Percentiles rank a stretch among this genome's conserved stretches.
These are phyloP conservation scores for Pythium diclinum DNA, from an alignment of 352 stramenopile species.

Conservation along the genomic window DNA sequence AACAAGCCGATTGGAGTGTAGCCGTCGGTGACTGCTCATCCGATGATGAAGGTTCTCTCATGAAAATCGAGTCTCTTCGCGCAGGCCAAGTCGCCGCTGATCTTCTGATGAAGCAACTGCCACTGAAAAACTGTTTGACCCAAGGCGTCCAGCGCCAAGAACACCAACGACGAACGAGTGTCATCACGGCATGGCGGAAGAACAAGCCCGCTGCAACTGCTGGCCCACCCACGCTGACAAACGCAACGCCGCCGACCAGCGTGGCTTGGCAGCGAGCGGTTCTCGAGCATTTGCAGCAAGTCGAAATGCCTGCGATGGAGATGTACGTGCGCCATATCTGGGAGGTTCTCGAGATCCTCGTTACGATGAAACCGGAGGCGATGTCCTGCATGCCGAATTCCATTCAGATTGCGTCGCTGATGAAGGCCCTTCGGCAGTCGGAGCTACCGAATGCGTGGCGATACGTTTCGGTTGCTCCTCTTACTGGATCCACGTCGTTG, in stretches of 20 bases:
- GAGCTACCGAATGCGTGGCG: constrained; percentile 12
- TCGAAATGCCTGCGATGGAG: constrained; percentile 54
- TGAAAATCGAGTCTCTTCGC: not conserved
- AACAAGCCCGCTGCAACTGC: constrained; percentile 5
- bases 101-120: constrained; percentile 27
- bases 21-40: not conserved
- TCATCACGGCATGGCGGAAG: constrained; percentile 37
- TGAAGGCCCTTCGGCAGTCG: constrained; percentile 9
- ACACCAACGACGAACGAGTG: constrained; percentile 37
- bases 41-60: not conserved
- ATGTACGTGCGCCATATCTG: constrained; percentile 43
- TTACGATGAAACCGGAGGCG: constrained; percentile 30
- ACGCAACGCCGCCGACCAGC: not conserved
- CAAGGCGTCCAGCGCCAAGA: constrained; percentile 41
- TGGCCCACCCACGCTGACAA: not conserved
- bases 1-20: not conserved
- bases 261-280: constrained; percentile 28
- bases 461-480: not conserved
- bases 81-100: constrained; percentile 29
- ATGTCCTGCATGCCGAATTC: not conserved
- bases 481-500: not conserved
- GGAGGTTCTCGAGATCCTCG: constrained; percentile 33
- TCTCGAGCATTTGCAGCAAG: constrained; percentile 34
- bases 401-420: constrained; percentile 14
- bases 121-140: constrained; percentile 33